Percentiles rank a stretch among this genome's conserved stretches.
Conservation (phyloP, 495 filamentous ascomycete genomes). For the Collariella sp. region DNA sequence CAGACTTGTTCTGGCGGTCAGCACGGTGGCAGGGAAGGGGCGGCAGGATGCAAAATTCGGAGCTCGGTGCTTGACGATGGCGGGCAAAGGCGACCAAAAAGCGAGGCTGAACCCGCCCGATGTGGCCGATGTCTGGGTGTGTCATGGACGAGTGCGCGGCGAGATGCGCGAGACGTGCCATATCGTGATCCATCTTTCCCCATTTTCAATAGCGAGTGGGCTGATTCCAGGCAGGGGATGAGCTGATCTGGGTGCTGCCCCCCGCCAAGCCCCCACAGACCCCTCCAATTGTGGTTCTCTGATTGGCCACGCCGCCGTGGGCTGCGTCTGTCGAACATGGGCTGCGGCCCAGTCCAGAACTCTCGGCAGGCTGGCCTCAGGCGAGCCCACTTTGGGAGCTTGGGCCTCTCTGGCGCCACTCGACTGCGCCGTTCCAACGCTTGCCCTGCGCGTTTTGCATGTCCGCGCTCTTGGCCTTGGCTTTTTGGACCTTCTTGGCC, state of each 20-base stretch:
- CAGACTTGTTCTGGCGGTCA: too few relatives aligned
- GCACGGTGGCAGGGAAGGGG: neutral
- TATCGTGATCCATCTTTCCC: constrained; percentile 8
- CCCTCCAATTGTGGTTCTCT: neutral
- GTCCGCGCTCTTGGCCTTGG: too few relatives aligned
- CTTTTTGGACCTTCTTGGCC: too few relatives aligned
- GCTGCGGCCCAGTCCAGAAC: constrained; percentile 14
- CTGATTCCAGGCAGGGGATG: constrained; percentile 26
- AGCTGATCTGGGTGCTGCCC: constrained; percentile 20
- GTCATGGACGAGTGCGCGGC: constrained; percentile 4
- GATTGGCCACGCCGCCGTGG: constrained; percentile 14
- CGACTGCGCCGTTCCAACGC: neutral
- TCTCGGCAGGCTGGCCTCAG: constrained; percentile 12
- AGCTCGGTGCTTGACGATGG: too few relatives aligned
- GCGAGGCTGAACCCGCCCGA: too few relatives aligned
- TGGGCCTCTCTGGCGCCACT: constrained; percentile 18
- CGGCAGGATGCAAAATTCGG: neutral
- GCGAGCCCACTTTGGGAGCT: constrained; percentile 12
- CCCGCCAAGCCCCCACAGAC: constrained; percentile 3
- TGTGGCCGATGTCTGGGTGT: too few relatives aligned
- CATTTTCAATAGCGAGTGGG: constrained; percentile 17
- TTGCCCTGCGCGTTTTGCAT: too few relatives aligned
- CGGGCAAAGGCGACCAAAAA: too few relatives aligned
- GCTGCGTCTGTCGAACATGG: constrained; percentile 15
- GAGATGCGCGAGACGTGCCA: constrained; percentile 14